A percentile compares a stretch with the other conserved stretches of the same genome.
phyloP scores from a whole-genome alignment of 2,329 filamentous ascomycete species.

The Exophiala sp. region DNA sequence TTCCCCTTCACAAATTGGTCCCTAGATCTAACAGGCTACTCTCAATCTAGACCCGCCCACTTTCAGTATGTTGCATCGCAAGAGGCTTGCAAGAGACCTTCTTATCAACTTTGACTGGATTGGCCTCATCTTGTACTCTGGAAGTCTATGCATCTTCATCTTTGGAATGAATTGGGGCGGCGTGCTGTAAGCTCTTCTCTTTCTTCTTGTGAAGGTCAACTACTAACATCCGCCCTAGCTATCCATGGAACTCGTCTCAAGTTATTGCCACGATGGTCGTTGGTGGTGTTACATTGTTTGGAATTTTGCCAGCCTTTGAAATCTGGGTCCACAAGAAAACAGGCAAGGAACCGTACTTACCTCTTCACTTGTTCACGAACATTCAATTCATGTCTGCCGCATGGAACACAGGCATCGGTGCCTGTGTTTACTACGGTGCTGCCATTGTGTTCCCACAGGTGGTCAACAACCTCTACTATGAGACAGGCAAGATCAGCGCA shows the following conservation, averaged over 20 bases:
- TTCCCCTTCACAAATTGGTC: no score
- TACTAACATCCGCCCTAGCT: conserved; percentile 38
- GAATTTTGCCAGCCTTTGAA: conserved; percentile 37
- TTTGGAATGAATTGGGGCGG: conserved; percentile 43
- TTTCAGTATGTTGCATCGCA: conserved; percentile 42
- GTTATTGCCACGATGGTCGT: conserved; percentile 37
- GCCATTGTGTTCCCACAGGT: conserved; percentile 2
- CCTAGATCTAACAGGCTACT: no score
- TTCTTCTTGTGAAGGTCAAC: conserved; percentile 26
- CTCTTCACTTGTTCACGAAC: conserved; percentile 5
- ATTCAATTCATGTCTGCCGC: background rate
- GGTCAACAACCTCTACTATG: background rate
- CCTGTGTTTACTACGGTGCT: conserved; percentile 1
- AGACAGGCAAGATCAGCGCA: background rate
- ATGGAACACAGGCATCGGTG: background rate
- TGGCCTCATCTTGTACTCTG: conserved; percentile 43
- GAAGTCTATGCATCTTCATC: conserved; percentile 41
- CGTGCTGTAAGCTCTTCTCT: conserved; percentile 4
- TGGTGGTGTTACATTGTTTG: conserved; percentile 34
- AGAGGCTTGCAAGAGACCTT: conserved; percentile 32
- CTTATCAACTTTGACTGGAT: conserved; percentile 46
- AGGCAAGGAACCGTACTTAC: conserved; percentile 1
- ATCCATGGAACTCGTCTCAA: conserved; percentile 42
- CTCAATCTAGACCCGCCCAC: conserved; percentile 38
- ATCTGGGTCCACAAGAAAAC: background rate